Base-by-base conservation (phyloP, 495 filamentous ascomycete genomes). In the Tuber indicum region DNA sequence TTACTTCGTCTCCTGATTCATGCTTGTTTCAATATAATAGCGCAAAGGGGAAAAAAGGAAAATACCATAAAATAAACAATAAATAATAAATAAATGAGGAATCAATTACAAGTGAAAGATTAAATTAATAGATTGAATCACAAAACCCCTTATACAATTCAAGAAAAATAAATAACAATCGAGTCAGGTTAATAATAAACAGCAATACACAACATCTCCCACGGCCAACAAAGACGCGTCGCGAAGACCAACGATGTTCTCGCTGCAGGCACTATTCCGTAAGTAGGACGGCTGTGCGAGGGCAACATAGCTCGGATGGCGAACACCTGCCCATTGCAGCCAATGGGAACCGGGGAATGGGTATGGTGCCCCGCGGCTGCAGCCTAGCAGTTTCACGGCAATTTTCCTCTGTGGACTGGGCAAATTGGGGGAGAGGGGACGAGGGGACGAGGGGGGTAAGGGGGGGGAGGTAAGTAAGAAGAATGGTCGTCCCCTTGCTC, bases 341-440 rank as follows among this genome's bases (percentile, higher is more conserved):
- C 81, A 82, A 82, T 82, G 72, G 77, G 72, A 82, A 82, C 81
- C 81, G 75, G 81, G 81, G 73, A 82, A 73, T 82, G 75, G 81
- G 81, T 81, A 81, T 72, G 74, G 78, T 80, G 78, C 70, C 77
- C 77, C 72, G 77, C 77, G 77, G 74, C 77, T 80, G 78, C 78
- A 79, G 78, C 78, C 78, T 79, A 73, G 78, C 78, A 80, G 78
- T 80, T 80, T 80, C 78, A 80, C 78, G 78, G 78, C 78, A 80
- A 80, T 80, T 80, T 71, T 80, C 77, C 74, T 72, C 78, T 80
- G 70, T 75, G 70, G 75, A 73, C 72, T 80, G 77, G 78, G 78
- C 77, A 80, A 80, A 80, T 80, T 80, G 74, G 74, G 77, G 79
- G 78, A 73, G 73, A 71, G 79, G 73, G 70, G 71, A 75, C 32